phyloP scores from a whole-genome alignment of 2,329 filamentous ascomycete genomes.

The Microthyrium microscopicum region DNA sequence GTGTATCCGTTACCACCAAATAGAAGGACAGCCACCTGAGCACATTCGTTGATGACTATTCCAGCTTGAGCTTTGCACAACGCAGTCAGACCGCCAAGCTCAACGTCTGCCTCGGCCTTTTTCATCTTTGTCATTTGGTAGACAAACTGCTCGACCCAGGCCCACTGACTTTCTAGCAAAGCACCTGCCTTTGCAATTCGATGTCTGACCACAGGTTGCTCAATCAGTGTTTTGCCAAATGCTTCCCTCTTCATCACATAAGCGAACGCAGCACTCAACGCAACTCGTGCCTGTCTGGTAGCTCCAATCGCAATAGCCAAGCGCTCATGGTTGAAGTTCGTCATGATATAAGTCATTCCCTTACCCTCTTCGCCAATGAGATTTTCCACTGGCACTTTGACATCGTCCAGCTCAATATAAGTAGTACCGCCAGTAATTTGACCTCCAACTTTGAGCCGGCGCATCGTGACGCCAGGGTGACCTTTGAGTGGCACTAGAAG shows the following conservation, averaged over 20 bases:
- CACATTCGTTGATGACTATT: constrained; percentile 55
- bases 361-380: constrained; percentile 52
- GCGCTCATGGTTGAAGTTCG: constrained; percentile 67
- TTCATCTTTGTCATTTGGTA: constrained; percentile 49
- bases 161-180: constrained; percentile 50
- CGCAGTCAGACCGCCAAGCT: constrained; percentile 56
- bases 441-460: constrained; percentile 49
- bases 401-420: constrained; percentile 61
- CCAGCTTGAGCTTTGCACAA: constrained; percentile 57
- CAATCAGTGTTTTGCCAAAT: constrained; percentile 51
- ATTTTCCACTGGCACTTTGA: constrained; percentile 53
- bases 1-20: constrained; percentile 65
- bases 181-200: constrained; percentile 55
- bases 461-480: constrained; percentile 49
- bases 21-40: constrained; percentile 49
- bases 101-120: constrained; percentile 41
- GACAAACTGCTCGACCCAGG: constrained; percentile 56
- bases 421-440: constrained; percentile 52
- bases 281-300: constrained; percentile 45
- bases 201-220: constrained; percentile 59
- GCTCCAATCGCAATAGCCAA: constrained; percentile 48
- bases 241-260: constrained; percentile 51
- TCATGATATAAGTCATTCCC: constrained; percentile 56
- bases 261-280: constrained; percentile 40
- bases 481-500: constrained; percentile 54